Conservation (phyloP, 345 rosid species). For the Rhizophora apiculata region DNA sequence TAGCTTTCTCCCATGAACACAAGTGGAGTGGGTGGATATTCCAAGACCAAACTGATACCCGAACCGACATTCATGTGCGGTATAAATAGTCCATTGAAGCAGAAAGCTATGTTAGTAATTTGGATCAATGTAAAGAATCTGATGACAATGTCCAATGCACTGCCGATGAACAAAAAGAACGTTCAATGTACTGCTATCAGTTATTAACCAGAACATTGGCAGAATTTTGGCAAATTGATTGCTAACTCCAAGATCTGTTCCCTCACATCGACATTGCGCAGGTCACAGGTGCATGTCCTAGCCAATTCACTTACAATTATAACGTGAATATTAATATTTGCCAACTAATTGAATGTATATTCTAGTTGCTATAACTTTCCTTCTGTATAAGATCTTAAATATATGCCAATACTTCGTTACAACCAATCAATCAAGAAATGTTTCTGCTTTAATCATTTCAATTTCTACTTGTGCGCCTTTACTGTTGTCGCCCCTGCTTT, state of each 20-base stretch:
- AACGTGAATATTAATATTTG: slow-evolving; percentile 7
- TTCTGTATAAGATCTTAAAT: neutral
- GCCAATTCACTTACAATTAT: neutral
- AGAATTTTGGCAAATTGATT: slow-evolving; percentile 14
- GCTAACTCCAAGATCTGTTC: slow-evolving; percentile 19
- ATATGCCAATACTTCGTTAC: neutral
- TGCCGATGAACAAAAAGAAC: too few species aligned
- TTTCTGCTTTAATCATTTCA: slow-evolving; percentile 8
- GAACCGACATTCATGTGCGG: neutral
- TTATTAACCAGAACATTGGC: slow-evolving; percentile 8
- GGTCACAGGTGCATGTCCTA: slow-evolving; percentile 6
- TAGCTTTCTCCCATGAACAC: neutral
- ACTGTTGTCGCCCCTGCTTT: neutral
- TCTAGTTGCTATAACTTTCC: neutral
- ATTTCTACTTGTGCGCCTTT: neutral
- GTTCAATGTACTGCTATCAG: too few species aligned
- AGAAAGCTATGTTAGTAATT: neutral
- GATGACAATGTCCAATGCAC: neutral
- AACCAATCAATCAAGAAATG: neutral
- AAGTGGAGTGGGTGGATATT: slow-evolving; percentile 6
- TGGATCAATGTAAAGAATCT: neutral
- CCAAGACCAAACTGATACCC: neutral
- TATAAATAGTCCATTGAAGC: neutral
- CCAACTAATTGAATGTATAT: slow-evolving; percentile 26
- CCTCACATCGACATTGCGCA: slow-evolving; percentile 10